phyloP scores from a whole-genome alignment of 1,139 yeast genomes.

The Blastobotrys illinoisensis region DNA sequence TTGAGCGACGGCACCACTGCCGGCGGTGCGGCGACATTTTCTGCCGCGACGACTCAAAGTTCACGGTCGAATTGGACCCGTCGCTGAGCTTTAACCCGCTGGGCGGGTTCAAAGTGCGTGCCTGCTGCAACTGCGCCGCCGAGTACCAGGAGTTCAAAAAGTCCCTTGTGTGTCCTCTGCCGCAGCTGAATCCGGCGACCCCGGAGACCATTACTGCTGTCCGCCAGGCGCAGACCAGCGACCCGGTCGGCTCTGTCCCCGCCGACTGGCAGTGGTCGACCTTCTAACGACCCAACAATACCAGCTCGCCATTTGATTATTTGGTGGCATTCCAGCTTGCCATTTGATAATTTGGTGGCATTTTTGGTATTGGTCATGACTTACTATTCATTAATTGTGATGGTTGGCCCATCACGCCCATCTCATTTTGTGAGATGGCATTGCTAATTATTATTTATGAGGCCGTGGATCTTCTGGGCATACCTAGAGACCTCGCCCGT shows the following conservation, averaged over 20 bases:
- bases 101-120: conserved; percentile 62
- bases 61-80: conserved; percentile 55
- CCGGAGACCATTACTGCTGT: conserved; percentile 1
- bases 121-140: conserved; percentile 68
- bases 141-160: conserved; percentile 37
- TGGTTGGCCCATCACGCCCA: not conserved
- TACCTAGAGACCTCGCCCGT: not conserved
- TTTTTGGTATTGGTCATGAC: no score
- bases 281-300: conserved; percentile 24
- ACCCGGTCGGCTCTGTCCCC: conserved; percentile 32
- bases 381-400: not conserved
- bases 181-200: conserved; percentile 5
- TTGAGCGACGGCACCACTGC: conserved; percentile 91
- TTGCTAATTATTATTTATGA: not conserved
- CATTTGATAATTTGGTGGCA: no score
- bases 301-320: not conserved
- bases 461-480: not conserved
- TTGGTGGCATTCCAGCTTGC: no score
- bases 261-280: conserved; percentile 44
- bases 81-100: conserved; percentile 68
- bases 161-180: conserved; percentile 4
- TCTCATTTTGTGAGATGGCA: no score
- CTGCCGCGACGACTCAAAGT: conserved; percentile 59
- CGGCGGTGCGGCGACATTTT: conserved; percentile 90
- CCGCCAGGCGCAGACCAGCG: conserved; percentile 9